These are phyloP conservation scores for Fusarium hostae DNA, from an alignment of 2,329 filamentous ascomycete genomes.

Conservation along the genomic window DNA sequence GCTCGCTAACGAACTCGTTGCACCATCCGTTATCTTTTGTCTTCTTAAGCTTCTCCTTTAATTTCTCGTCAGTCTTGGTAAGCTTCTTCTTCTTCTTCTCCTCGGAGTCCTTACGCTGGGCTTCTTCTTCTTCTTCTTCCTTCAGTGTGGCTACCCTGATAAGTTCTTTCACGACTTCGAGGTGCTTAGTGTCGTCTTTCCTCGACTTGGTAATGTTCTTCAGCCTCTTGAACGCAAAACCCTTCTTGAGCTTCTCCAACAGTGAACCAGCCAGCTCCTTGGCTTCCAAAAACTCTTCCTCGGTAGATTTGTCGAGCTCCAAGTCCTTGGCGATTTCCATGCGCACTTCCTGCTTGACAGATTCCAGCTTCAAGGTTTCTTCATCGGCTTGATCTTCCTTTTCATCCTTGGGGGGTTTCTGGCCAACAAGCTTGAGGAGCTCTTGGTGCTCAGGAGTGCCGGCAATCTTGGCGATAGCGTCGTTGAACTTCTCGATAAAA, in stretches of 20 bases:
- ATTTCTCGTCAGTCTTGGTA: neutral
- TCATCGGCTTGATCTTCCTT: neutral
- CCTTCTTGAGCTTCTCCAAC: neutral
- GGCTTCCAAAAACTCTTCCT: neutral
- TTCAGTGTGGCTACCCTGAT: too few relatives aligned
- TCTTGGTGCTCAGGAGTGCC: neutral
- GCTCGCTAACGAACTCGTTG: slow-evolving; percentile 2
- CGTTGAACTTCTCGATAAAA: slow-evolving; percentile 9
- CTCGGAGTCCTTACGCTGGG: neutral
- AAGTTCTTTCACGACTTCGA: neutral
- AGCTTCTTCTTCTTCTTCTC: neutral
- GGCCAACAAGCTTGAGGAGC: neutral
- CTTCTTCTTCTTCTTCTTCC: too few relatives aligned
- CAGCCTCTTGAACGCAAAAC: neutral
- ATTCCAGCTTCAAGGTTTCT: neutral
- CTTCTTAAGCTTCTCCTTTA: slow-evolving; percentile 6
- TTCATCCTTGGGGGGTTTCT: neutral
- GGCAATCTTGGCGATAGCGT: neutral
- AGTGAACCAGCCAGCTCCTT: neutral
- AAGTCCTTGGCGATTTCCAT: neutral
- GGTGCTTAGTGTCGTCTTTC: neutral
- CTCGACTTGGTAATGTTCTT: neutral
- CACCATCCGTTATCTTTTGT: slow-evolving; percentile 26
- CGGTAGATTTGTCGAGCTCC: neutral
- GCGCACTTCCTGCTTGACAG: neutral